These are phyloP conservation scores for Aspergillus fumigatiaffinis DNA, from an alignment of 2,329 filamentous ascomycete genomes.

Conservation along the genomic window DNA sequence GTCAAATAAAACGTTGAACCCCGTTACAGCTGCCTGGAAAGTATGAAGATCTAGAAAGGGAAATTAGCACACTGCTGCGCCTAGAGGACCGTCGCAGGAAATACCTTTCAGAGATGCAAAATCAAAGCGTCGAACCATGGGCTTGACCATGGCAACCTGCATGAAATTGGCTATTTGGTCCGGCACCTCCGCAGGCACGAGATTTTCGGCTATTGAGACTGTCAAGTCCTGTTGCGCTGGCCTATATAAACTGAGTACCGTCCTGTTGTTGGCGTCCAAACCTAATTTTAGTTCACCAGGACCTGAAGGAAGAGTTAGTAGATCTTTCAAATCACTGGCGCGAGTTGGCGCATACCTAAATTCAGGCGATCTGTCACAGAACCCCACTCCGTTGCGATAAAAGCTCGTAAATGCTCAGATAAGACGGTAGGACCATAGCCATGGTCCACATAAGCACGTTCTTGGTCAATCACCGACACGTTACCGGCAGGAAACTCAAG, in stretches of 20 bases:
- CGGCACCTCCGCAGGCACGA: conserved; percentile 58
- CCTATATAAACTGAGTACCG: conserved; percentile 64
- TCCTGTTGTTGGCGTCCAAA: conserved; percentile 59
- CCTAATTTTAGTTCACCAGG: conserved; percentile 69
- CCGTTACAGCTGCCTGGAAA: conserved; percentile 76
- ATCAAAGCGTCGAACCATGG: conserved; percentile 68
- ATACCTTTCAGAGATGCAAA: conserved; percentile 55
- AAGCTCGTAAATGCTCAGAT: conserved; percentile 70
- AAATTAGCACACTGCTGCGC: conserved; percentile 9
- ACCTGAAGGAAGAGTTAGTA: conserved; percentile 33
- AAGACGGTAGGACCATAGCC: conserved; percentile 65
- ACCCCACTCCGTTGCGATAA: conserved; percentile 71
- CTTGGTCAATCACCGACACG: conserved; percentile 64
- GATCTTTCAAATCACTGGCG: not conserved
- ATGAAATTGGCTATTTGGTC: conserved; percentile 63
- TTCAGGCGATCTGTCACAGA: conserved; percentile 82
- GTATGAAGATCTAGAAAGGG: conserved; percentile 60
- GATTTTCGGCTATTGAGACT: conserved; percentile 67
- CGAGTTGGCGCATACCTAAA: conserved; percentile 46
- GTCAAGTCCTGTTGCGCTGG: conserved; percentile 74
- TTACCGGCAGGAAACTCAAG: conserved; percentile 36
- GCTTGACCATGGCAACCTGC: conserved; percentile 52
- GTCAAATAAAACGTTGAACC: conserved; percentile 72
- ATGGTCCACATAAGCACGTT: conserved; percentile 52
- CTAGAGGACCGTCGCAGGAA: not conserved